Evolutionary conservation across 768 basidiomycete genomes (phyloP).

Genomic region (Tricholoma hemisulphureum): DNA sequence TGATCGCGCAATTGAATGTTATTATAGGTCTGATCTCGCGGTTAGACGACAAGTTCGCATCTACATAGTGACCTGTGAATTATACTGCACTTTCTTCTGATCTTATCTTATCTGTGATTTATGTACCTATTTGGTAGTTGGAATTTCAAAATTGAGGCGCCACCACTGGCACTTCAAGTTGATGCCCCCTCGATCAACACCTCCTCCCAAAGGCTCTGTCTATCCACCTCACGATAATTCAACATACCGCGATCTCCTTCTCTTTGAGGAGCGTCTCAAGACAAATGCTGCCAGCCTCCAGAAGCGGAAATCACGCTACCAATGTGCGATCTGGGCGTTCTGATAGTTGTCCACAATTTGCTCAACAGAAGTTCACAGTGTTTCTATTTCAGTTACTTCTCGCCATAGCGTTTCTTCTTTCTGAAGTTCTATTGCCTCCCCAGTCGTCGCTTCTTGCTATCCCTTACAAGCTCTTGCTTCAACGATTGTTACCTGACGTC

Average conservation of each 20-base stretch:
- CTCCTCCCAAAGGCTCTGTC: conserved; percentile 33
- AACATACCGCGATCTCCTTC: conserved; percentile 83
- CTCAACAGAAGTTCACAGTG: conserved; percentile 42
- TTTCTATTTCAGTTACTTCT: conserved; percentile 70
- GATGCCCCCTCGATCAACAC: conserved; percentile 34
- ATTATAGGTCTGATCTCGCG: conserved; percentile 22
- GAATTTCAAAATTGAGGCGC: too few species aligned
- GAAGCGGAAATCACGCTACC: conserved; percentile 77
- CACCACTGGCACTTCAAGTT: too few species aligned
- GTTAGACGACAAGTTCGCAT: conserved; percentile 21
- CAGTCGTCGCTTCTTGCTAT: conserved; percentile 64
- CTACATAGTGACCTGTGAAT: neutral
- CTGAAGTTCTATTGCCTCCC: conserved; percentile 68
- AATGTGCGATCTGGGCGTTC: conserved; percentile 49
- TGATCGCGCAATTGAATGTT: conserved; percentile 28
- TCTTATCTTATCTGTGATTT: too few species aligned
- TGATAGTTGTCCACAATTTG: neutral
- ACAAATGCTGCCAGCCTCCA: conserved; percentile 83
- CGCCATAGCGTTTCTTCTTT: conserved; percentile 67
- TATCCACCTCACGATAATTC: conserved; percentile 70
- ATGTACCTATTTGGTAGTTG: too few species aligned
- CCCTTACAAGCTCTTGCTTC: conserved; percentile 55
- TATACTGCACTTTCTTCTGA: too few species aligned
- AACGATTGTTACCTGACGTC: conserved; percentile 49
- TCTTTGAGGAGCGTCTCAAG: conserved; percentile 97